Evolutionary conservation across 164 flowering plant species (phyloP), one percentile per base, ranked within the genome.

Genomic region (Amborella trichopoda): DNA sequence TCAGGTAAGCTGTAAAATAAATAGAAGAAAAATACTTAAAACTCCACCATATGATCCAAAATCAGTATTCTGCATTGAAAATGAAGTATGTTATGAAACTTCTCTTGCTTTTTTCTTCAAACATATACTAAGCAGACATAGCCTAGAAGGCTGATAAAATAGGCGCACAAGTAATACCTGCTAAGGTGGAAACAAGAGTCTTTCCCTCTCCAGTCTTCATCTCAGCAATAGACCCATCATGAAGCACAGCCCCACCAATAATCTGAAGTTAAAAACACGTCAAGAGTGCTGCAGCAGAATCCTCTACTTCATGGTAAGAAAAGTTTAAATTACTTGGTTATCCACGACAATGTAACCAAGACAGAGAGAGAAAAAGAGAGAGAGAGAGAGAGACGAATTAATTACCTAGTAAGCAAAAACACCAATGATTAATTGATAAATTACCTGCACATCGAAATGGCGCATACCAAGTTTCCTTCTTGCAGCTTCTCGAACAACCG

Each of bases 141-240:
- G n/a, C n/a, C n/a, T n/a, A n/a, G n/a, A n/a, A n/a, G n/a, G n/a
- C n/a, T n/a, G n/a, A n/a, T n/a, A n/a, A n/a, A n/a, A n/a, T n/a
- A n/a, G n/a, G n/a, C n/a, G n/a, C n/a, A n/a, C n/a, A n/a, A n/a
- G n/a, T n/a, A n/a, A 30, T 30, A 37, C 40, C 40, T 37, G 97
- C 91, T 54, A 93, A 68, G 25, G 99, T 93, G 30, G 99, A 93
- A 38, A 85, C 95, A 63, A 93, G 55, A 28, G 99, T 93, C 66
- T 93, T 93, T 14, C 99, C 99, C 58, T 93, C 97, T 1, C 99
- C 99, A 2, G 99, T 93, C 77, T 93, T 93, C 99, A 93, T 93
- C 73, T 88, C 97, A 10, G 99, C 96, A 67, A 93, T 88, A 26
- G 84, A 77, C 22, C 99, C 99, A 63, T 93, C 96, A 66, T 93